phyloP scores from a whole-genome alignment of 805 yeast genomes.

The Maudiozyma barnettii region DNA sequence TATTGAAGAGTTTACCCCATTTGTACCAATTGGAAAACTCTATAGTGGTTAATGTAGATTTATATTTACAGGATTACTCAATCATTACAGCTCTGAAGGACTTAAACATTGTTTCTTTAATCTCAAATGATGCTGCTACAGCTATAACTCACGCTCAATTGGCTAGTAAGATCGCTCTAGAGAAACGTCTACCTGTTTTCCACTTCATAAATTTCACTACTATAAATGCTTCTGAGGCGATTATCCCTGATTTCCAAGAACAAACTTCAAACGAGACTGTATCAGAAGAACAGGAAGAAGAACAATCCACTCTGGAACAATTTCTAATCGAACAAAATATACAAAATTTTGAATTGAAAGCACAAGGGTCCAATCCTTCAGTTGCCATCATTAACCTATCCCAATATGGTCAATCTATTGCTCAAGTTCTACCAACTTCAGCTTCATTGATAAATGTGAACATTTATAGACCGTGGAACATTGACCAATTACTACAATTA shows the following conservation, averaged over 20 bases:
- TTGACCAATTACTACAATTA: constrained; percentile 37
- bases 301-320: not conserved
- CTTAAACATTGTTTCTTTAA: constrained; percentile 49
- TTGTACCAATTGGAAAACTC: constrained; percentile 36
- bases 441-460: constrained; percentile 43
- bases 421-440: constrained; percentile 28
- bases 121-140: constrained; percentile 54
- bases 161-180: constrained; percentile 48
- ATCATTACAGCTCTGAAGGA: constrained; percentile 66
- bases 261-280: not conserved
- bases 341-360: not conserved
- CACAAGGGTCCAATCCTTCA: not conserved
- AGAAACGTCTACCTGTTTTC: constrained; percentile 47
- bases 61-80: constrained; percentile 55
- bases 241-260: not conserved
- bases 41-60: constrained; percentile 52
- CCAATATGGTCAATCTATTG: constrained; percentile 37
- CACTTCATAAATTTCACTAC: constrained; percentile 45
- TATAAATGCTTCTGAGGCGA: not conserved
- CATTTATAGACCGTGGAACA: constrained; percentile 65
- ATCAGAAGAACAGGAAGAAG: not conserved
- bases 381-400: constrained; percentile 45
- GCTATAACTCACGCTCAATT: constrained; percentile 45
- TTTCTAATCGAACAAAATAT: not conserved
- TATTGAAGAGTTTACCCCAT: constrained; percentile 53